Base-by-base conservation (phyloP, 2,329 filamentous ascomycete species). In the Xylaria sp. region DNA sequence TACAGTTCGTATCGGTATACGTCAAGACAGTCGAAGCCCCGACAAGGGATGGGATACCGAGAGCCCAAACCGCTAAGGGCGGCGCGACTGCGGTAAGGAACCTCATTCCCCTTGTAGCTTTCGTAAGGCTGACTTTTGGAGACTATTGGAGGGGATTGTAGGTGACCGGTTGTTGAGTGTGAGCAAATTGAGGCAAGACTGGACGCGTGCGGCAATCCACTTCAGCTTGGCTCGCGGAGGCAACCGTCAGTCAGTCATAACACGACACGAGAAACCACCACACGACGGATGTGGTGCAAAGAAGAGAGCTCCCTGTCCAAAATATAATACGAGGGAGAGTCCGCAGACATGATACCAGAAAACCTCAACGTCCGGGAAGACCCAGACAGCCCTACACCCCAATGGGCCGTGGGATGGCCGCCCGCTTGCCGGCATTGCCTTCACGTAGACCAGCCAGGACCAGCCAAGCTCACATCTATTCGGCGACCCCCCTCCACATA, bases 1-100 rank as follows among this genome's bases (percentile, higher is more conserved):
- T 9, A 51, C 68, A 69, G 12, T 34, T 21, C 24, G 2, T 1
- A 50, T 69, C 68, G 42, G 50, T 39, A 9, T 64, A 69, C 6
- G 64, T 69, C 12, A 61, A 27, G 6, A 69, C 53, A 9, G n/a
- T 64, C 5, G 45, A 39, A 9, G 68, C 61, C 27, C 36, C 8
- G 6, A 42, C 56, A 21, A 63, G 24, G 8, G 61, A 45, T 11
- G 58, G 12, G 12, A 64, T 34, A 19, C 51, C 56, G 42, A 69
- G 55, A 47, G 53, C 61, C 50, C 66, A 65, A 47, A 48, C 45
- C 47, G 54, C 55, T 42, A 63, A 27, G 17, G 32, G 60, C 24
- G 48, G 61, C 61, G 61, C 51, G 3, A 11, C 24, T 54, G 7
- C n/a, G n/a, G 50, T 19, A 51, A 53, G 45, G 34, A 39, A 61